Evolutionary conservation across 2,329 filamentous ascomycete genomes (phyloP).

Genomic region (Trematosphaeria pertusa): DNA sequence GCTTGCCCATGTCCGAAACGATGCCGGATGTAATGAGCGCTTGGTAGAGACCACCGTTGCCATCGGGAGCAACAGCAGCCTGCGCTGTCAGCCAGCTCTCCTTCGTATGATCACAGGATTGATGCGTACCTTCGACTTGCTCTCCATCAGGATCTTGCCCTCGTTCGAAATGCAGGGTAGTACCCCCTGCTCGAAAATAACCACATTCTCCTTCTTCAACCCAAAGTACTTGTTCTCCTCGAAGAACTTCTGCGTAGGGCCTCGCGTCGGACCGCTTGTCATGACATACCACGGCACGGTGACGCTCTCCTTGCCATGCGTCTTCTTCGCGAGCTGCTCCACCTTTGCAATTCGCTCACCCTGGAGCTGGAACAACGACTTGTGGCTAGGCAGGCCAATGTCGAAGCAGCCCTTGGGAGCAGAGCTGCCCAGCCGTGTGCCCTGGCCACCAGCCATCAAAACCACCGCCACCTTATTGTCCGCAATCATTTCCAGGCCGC

Average conservation of each 20-base stretch:
- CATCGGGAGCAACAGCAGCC: constrained; percentile 93
- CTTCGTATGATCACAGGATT: background rate
- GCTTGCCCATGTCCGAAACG: constrained; percentile 84
- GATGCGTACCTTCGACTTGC: constrained; percentile 73
- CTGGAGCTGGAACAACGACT: constrained; percentile 97
- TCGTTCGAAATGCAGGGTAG: constrained; percentile 97
- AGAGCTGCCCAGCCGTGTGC: constrained; percentile 91
- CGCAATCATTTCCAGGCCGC: constrained; percentile 69
- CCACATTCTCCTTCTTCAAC: constrained; percentile 80
- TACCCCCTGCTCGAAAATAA: constrained; percentile 96
- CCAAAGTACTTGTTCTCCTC: constrained; percentile 90
- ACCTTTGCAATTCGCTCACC: constrained; percentile 90
- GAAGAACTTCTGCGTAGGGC: constrained; percentile 94
- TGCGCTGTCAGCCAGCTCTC: constrained; percentile 33
- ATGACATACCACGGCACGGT: constrained; percentile 98
- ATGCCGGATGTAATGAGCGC: constrained; percentile 82
- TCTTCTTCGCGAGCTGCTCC: constrained; percentile 78
- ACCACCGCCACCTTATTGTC: constrained; percentile 81
- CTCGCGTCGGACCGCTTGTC: constrained; percentile 94
- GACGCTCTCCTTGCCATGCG: constrained; percentile 63
- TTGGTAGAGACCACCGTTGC: constrained; percentile 96
- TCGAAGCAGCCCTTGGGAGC: constrained; percentile 98
- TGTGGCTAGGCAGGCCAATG: constrained; percentile 89
- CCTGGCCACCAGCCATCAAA: constrained; percentile 96
- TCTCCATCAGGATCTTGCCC: constrained; percentile 94